phyloP scores from a whole-genome alignment of 805 yeast species.

The Debaryomyces castellii region DNA sequence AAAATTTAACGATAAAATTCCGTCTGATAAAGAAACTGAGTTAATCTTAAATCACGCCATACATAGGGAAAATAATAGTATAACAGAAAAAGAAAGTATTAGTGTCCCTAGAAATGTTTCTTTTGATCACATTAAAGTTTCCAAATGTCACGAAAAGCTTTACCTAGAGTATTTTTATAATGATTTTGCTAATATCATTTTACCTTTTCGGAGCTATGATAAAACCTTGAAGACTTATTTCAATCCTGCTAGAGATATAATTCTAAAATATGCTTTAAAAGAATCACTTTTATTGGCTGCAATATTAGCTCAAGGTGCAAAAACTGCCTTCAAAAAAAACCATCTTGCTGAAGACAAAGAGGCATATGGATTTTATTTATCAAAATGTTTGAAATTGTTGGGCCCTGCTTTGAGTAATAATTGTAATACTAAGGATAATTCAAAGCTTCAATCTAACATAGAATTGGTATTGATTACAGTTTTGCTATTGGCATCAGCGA shows the following conservation, averaged over 20 bases:
- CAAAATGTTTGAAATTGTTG: slow-evolving; percentile 57
- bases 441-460: slow-evolving; percentile 46
- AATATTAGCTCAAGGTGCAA: slow-evolving; percentile 72
- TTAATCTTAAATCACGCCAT: too few species aligned
- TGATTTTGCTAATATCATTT: slow-evolving; percentile 33
- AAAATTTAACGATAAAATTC: slow-evolving; percentile 16
- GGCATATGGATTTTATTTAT: slow-evolving; percentile 60
- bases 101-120: slow-evolving; percentile 27
- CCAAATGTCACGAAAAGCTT: slow-evolving; percentile 23
- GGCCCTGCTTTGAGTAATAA: slow-evolving; percentile 39
- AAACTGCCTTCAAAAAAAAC: slow-evolving; percentile 45
- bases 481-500: slow-evolving; percentile 59
- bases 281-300: slow-evolving; percentile 69
- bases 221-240: slow-evolving; percentile 18
- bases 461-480: slow-evolving; percentile 69
- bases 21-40: not conserved
- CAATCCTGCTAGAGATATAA: slow-evolving; percentile 62
- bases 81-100: too few species aligned
- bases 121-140: slow-evolving; percentile 23
- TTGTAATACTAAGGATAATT: slow-evolving; percentile 19
- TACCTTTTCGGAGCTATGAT: slow-evolving; percentile 39
- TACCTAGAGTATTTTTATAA: slow-evolving; percentile 37
- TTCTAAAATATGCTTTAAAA: slow-evolving; percentile 55
- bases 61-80: not conserved
- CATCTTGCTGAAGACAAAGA: slow-evolving; percentile 55